Percentiles rank a stretch among this genome's conserved stretches.
Evolutionary conservation across 441 rosid genomes (phyloP).

Genomic region (Populus hybrid): DNA sequence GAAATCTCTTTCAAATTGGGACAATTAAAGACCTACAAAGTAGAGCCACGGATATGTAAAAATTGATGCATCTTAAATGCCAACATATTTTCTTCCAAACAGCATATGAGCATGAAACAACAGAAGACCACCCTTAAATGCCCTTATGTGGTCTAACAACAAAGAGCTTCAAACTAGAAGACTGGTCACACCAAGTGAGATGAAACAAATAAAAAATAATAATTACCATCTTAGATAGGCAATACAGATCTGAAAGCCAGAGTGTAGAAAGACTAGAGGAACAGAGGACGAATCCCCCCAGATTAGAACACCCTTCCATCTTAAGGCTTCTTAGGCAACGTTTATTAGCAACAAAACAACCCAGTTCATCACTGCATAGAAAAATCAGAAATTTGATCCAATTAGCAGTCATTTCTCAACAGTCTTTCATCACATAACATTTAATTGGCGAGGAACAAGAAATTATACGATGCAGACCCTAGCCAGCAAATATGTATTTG

Average conservation of each 20-base stretch:
- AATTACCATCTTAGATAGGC: slow-evolving; percentile 80
- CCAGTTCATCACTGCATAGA: slow-evolving; percentile 68
- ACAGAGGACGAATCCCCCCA: slow-evolving; percentile 71
- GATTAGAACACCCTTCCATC: slow-evolving; percentile 92
- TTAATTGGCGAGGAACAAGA: neutral
- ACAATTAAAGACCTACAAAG: slow-evolving; percentile 63
- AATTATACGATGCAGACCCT: neutral
- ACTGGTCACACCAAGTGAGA: neutral
- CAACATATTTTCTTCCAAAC: neutral
- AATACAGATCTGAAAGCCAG: slow-evolving; percentile 84
- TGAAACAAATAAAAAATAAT: neutral
- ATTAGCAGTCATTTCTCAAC: neutral
- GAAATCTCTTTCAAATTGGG: slow-evolving; percentile 82
- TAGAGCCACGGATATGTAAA: neutral
- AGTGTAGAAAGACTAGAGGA: slow-evolving; percentile 78
- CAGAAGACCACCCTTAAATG: neutral
- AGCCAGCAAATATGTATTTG: neutral
- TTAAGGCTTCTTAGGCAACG: slow-evolving; percentile 75
- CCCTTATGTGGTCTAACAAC: neutral
- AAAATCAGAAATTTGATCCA: slow-evolving; percentile 15
- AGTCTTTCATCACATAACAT: neutral
- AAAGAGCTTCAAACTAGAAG: neutral
- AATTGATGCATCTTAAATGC: slow-evolving; percentile 4
- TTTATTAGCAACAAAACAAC: slow-evolving; percentile 91
- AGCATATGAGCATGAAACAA: neutral